phyloP scores from a whole-genome alignment of 2,329 filamentous ascomycete genomes.

The Aspergillus awamori region DNA sequence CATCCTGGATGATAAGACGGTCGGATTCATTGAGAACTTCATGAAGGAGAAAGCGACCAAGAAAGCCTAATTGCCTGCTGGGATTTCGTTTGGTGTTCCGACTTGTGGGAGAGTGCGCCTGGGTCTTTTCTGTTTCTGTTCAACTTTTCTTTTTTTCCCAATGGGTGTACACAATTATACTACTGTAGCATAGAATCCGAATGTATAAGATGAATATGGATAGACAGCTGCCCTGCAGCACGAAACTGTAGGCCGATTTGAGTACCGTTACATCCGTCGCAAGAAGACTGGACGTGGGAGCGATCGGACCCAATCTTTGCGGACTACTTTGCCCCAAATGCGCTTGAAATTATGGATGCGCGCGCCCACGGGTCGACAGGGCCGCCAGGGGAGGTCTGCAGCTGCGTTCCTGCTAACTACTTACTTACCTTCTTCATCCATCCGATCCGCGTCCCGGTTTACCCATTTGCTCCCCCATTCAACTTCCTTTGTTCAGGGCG shows the following conservation, averaged over 20 bases:
- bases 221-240: background rate
- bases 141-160: constrained; percentile 2
- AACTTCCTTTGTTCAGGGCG: background rate
- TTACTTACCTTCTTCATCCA: constrained; percentile 4
- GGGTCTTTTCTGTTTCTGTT: constrained; percentile 12
- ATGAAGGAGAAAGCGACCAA: constrained; percentile 31
- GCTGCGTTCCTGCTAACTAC: background rate
- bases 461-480: background rate
- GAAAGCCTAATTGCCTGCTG: constrained; percentile 14
- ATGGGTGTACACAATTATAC: constrained; percentile 28
- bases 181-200: constrained; percentile 31
- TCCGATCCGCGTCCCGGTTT: background rate
- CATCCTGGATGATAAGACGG: constrained; percentile 37
- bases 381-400: constrained; percentile 6
- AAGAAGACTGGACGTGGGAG: background rate
- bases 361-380: constrained; percentile 4
- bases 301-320: background rate
- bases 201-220: constrained; percentile 21
- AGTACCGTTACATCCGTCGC: background rate
- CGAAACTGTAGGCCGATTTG: background rate
- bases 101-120: constrained; percentile 2
- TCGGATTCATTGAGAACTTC: constrained; percentile 41
- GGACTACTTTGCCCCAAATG: background rate
- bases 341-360: background rate
- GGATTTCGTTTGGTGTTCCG: constrained; percentile 10